Base-by-base conservation (phyloP, 2,329 filamentous ascomycete species). In the Venturiaceae sp. region DNA sequence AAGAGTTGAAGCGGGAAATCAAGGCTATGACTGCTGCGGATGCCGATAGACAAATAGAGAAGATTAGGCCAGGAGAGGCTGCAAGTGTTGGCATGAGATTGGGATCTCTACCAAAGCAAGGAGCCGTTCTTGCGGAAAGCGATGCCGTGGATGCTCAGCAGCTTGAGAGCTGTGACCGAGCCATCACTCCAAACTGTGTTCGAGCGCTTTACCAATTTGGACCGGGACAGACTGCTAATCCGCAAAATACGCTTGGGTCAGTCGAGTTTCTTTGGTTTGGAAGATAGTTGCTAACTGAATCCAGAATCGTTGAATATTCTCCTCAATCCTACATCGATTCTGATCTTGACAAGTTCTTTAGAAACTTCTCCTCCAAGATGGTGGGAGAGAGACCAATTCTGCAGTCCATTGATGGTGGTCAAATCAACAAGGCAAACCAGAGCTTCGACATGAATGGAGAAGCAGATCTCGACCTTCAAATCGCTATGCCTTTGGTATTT, bases 1-100 rank as follows among this genome's bases (percentile, higher is more conserved):
- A 32, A 28, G 44, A 52, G 11, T 14, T 76, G 78, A 64, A 82
- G 85, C 62, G 84, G 81, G 0, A 80, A 81, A 0, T 74, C 75
- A 44, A 85, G 83, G 63, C 61, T 73, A n/a, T 63, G 21, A 58
- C 23, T 58, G 32, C 30, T 6, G 39, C 39, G 3, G 34, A 50
- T 36, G 44, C 55, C 14, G 6, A 50, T 14, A 26, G 28, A 13
- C 28, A 50, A 19, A 32, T 52, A 19, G 39, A 47, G 9, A 58
- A 21, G 39, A 32, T 34, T 13, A 33, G 54, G 26, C 34, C 39
- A 11, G 44, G 55, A 33, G 44, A 32, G 19, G 44, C 55, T 32
- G 44, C 39, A 11, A 52, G 44, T 33, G 30, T 58, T 33, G 55
- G 44, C 47, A n/a, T 50, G 55, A 21, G 37, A 39, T 14, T 57